phyloP scores from a whole-genome alignment of 139 green algal species.

The Limnomonas spitsbergensis region DNA sequence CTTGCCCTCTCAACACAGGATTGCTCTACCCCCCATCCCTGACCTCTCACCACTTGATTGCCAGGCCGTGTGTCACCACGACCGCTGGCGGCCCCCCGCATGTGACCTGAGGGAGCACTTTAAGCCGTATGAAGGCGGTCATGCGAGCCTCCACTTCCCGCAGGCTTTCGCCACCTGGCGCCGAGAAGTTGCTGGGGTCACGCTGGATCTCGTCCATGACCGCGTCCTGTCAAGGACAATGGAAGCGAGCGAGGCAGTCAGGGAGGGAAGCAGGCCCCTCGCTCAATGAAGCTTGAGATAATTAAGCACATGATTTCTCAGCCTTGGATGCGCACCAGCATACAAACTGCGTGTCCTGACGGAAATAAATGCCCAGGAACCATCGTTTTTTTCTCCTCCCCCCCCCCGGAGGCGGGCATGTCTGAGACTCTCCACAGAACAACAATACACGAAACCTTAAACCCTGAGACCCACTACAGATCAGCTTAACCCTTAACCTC shows the following conservation, averaged over 20 bases:
- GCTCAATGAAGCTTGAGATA: neutral
- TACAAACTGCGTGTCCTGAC: no score
- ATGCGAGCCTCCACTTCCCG: conserved; percentile 16
- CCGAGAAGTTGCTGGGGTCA: conserved; percentile 30
- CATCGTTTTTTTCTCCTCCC: no score
- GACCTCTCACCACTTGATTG: conserved; percentile 34
- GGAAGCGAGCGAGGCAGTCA: neutral
- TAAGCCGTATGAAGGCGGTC: neutral
- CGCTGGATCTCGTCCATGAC: neutral
- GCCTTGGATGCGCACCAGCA: neutral
- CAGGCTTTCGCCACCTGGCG: conserved; percentile 31
- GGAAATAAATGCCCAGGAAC: no score
- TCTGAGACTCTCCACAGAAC: no score
- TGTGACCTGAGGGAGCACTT: conserved; percentile 1
- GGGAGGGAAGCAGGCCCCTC: neutral
- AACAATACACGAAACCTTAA: no score
- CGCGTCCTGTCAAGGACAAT: neutral
- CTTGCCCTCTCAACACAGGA: no score
- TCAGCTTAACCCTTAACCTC: no score
- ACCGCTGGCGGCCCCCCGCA: conserved; percentile 22
- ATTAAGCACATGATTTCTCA: conserved; percentile 19
- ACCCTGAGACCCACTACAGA: no score
- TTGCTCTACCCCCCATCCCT: no score
- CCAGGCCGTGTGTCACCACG: conserved; percentile 29
- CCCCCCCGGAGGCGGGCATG: no score